Conservation (phyloP, 1,284 basidiomycete genomes). For the Apiotrichum gamsii region DNA sequence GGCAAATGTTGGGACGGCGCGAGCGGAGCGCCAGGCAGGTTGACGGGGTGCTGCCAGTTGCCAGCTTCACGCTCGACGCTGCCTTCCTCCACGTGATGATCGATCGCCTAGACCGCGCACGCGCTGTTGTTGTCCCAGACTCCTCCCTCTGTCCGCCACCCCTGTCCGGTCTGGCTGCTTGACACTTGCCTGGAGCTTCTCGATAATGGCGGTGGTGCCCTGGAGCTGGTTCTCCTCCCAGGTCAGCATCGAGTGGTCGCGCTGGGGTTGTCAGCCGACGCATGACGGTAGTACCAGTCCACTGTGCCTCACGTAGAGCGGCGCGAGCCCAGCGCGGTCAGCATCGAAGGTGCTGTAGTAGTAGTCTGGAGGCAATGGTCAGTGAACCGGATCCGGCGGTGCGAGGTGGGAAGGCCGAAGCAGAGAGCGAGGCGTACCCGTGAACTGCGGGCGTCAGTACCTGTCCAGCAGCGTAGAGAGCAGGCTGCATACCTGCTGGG, state of each 20-base stretch:
- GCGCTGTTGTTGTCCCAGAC: too few relatives aligned
- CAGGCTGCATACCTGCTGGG: constrained; percentile 45
- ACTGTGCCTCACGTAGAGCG: constrained; percentile 38
- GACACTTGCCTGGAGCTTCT: constrained; percentile 64
- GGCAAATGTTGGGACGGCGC: too few relatives aligned
- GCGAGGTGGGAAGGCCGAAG: background rate
- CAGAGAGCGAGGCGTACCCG: constrained; percentile 26
- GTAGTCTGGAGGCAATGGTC: constrained; percentile 34
- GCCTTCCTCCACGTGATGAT: too few relatives aligned
- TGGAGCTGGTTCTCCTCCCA: constrained; percentile 68
- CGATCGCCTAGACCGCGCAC: too few relatives aligned
- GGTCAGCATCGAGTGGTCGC: constrained; percentile 77
- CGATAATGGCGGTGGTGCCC: constrained; percentile 60
- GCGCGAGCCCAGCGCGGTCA: constrained; percentile 36
- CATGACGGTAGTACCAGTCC: background rate
- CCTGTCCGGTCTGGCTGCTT: too few relatives aligned
- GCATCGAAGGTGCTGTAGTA: constrained; percentile 47
- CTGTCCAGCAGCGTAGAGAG: too few relatives aligned
- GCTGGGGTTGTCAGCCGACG: constrained; percentile 51
- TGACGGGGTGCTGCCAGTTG: too few relatives aligned
- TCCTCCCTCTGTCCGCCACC: too few relatives aligned
- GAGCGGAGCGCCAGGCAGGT: too few relatives aligned
- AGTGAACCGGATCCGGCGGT: background rate
- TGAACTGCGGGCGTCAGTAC: constrained; percentile 49
- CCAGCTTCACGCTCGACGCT: too few relatives aligned